Base-by-base conservation (phyloP, 495 filamentous ascomycete genomes). In the Aspergillus cavernicola region DNA sequence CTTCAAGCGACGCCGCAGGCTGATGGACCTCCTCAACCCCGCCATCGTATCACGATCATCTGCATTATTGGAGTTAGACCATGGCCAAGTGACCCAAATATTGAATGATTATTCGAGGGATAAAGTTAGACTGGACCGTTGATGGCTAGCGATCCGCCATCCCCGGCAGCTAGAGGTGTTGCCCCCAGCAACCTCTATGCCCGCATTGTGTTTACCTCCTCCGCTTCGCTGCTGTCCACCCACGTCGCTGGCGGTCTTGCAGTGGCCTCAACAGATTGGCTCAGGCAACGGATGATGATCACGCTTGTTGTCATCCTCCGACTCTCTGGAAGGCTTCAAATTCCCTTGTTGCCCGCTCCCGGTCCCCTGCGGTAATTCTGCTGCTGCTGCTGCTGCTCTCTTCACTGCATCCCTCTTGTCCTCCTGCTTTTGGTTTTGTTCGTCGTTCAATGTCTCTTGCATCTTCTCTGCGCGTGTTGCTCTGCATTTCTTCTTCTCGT, bases 161-260 rank as follows among this genome's bases (percentile, higher is more conserved):
- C 56, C 44, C 50, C 56, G 29, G 49, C 16, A 10, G 42, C 33
- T 51, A 45, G 40, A 37, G 35, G 20, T 53, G 71, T 74, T 74
- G 71, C 71, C 71, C 67, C 57, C 55, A 53, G 66, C 71, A 73
- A 75, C 71, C 53, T 42, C 55, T 26, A 50, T 53, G 46, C 53
- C 59, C 61, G 61, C 64, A 68, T 58, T 46, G 56, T 74, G 71
- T 74, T 74, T 74, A 72, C 67, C 54, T 58, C 57, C 63, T 63
- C 63, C 53, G 63, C 61, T 64, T 64, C 59, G 57, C 61, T 61
- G 57, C 53, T 50, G 56, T 59, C 61, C 58, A 57, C 33, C 62
- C 57, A 59, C 42, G 61, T 67, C 53, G 35, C 36, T 41, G 50
- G 41, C 47, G 57, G 50, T 63, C 64, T 65, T 58, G 50, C 50